These are phyloP conservation scores for Pulicaria dysenterica DNA, from an alignment of 129 eudicot genomes.

Conservation along the genomic window DNA sequence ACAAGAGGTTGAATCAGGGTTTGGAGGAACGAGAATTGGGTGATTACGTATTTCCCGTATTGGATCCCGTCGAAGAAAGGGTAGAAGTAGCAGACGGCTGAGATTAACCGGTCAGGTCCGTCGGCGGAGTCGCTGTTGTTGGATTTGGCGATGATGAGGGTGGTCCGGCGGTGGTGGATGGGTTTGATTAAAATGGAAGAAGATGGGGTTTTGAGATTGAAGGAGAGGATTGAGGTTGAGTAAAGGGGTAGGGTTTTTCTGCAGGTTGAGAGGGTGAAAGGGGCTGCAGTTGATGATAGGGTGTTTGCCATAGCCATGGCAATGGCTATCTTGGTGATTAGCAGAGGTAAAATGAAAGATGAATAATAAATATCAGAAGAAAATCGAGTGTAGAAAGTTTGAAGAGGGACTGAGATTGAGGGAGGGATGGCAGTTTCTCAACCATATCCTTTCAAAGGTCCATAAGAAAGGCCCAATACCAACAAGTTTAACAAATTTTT, in stretches of 20 bases:
- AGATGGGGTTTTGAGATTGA: slow-evolving; percentile 26
- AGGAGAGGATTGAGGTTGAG: slow-evolving; percentile 26
- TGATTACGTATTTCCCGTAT: slow-evolving; percentile 81
- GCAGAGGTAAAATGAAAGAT: slow-evolving; percentile 8
- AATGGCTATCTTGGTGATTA: neutral
- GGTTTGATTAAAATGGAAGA: slow-evolving; percentile 32
- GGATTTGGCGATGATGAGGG: slow-evolving; percentile 52
- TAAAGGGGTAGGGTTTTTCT: slow-evolving; percentile 28
- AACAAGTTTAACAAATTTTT: neutral
- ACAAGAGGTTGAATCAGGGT: slow-evolving; percentile 77
- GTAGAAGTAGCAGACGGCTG: slow-evolving; percentile 87
- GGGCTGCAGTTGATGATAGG: slow-evolving; percentile 38
- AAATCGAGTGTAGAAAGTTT: too few species aligned
- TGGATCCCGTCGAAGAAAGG: slow-evolving; percentile 96
- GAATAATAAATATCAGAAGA: neutral
- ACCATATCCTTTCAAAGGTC: slow-evolving; percentile 37
- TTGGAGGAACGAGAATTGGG: slow-evolving; percentile 73
- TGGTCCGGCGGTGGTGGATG: slow-evolving; percentile 16
- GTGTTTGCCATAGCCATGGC: slow-evolving; percentile 53
- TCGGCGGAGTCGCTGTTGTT: slow-evolving; percentile 54
- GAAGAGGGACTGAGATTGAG: neutral
- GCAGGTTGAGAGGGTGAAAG: slow-evolving; percentile 27
- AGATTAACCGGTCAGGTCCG: slow-evolving; percentile 84
- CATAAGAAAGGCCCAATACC: slow-evolving; percentile 22
- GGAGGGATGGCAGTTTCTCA: slow-evolving; percentile 14